These are phyloP conservation scores for Neopestalotiopsis rosae DNA, from an alignment of 2,329 filamentous ascomycete species.

Conservation along the genomic window DNA sequence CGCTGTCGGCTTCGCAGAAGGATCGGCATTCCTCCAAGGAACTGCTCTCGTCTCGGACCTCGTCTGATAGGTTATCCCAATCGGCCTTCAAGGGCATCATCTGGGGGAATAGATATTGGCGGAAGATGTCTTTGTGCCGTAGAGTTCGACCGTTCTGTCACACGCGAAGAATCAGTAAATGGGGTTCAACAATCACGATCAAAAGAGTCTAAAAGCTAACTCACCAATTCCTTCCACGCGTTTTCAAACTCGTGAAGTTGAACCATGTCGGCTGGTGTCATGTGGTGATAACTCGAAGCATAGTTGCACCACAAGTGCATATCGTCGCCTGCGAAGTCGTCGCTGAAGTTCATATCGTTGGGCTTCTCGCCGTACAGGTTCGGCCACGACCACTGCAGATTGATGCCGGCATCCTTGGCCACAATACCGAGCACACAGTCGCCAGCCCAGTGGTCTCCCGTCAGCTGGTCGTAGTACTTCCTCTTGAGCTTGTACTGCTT, in stretches of 20 bases:
- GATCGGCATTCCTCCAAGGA: slow-evolving; percentile 33
- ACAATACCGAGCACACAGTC: slow-evolving; percentile 56
- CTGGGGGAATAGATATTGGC: slow-evolving; percentile 31
- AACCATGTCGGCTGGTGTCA: slow-evolving; percentile 46
- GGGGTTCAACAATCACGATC: too few relatives aligned
- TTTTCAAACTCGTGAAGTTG: slow-evolving; percentile 51
- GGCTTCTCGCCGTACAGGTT: slow-evolving; percentile 46
- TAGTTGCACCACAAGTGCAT: slow-evolving; percentile 55
- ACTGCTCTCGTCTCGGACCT: slow-evolving; percentile 24
- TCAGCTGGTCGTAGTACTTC: slow-evolving; percentile 49
- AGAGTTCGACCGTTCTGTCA: slow-evolving; percentile 30
- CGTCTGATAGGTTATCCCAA: slow-evolving; percentile 39
- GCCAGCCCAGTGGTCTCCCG: slow-evolving; percentile 52
- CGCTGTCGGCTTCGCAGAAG: slow-evolving; percentile 29
- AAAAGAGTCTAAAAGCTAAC: slow-evolving; percentile 12
- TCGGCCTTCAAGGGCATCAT: slow-evolving; percentile 28
- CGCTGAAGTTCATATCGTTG: slow-evolving; percentile 47
- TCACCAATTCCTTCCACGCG: slow-evolving; percentile 36
- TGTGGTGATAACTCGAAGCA: slow-evolving; percentile 54
- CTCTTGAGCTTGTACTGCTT: slow-evolving; percentile 46
- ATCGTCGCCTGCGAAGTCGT: slow-evolving; percentile 43
- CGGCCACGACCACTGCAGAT: slow-evolving; percentile 52
- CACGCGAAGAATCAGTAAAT: not conserved
- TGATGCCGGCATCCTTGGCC: slow-evolving; percentile 49
- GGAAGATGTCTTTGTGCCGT: slow-evolving; percentile 37